Evolutionary conservation across 768 basidiomycete genomes (phyloP).

Genomic region (Suillus hirtellus): DNA sequence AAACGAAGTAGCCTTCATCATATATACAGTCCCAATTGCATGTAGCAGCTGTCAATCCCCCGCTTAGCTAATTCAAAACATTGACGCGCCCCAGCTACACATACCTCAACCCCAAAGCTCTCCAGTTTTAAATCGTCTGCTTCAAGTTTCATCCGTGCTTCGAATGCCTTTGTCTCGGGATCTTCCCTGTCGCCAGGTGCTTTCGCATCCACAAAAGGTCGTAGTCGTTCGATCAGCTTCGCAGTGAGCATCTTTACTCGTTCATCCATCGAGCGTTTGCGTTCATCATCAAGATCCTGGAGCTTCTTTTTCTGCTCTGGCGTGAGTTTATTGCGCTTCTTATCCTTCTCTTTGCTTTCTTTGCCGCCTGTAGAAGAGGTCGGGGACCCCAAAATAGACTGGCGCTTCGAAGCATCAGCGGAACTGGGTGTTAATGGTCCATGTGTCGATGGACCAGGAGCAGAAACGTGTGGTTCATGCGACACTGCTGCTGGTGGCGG

Average conservation of each 20-base stretch:
- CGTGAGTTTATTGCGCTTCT: slow-evolving; percentile 53
- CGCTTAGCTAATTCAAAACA: neutral
- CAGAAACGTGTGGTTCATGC: slow-evolving; percentile 14
- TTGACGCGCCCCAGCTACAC: slow-evolving; percentile 21
- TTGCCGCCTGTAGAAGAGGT: slow-evolving; percentile 24
- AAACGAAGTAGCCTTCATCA: slow-evolving; percentile 89
- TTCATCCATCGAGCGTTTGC: slow-evolving; percentile 75
- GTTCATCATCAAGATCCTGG: slow-evolving; percentile 77
- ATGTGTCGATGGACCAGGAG: slow-evolving; percentile 12
- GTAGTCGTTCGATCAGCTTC: slow-evolving; percentile 81
- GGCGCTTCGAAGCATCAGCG: slow-evolving; percentile 22
- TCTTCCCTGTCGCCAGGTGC: slow-evolving; percentile 80
- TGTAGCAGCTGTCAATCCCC: slow-evolving; percentile 63
- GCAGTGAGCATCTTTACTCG: slow-evolving; percentile 72
- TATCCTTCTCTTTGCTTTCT: slow-evolving; percentile 42
- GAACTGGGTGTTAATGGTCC: slow-evolving; percentile 13
- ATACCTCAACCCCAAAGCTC: slow-evolving; percentile 94
- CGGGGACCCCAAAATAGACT: slow-evolving; percentile 16
- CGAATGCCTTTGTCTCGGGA: slow-evolving; percentile 78
- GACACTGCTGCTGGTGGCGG: slow-evolving; percentile 20
- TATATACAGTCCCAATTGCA: slow-evolving; percentile 88
- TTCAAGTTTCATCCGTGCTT: slow-evolving; percentile 74
- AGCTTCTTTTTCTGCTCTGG: slow-evolving; percentile 87
- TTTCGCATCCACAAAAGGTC: slow-evolving; percentile 91
- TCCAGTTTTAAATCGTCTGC: slow-evolving; percentile 96